These are phyloP conservation scores for Leavenworthia alabamica DNA, from an alignment of 345 rosid genomes.

Conservation along the genomic window DNA sequence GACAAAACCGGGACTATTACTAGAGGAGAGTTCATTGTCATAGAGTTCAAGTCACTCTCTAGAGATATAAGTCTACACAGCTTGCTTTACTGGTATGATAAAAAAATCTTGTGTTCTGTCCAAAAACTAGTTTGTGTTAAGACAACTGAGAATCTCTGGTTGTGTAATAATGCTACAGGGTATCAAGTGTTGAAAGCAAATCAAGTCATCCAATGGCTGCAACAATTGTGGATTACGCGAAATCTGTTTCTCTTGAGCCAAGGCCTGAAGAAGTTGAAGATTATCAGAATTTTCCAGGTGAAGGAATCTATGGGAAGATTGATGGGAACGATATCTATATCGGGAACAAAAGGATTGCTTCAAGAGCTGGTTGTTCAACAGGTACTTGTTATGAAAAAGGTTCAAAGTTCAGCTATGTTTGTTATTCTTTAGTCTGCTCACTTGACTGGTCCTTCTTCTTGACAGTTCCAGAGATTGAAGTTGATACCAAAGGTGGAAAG, in stretches of 20 bases:
- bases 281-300: slow-evolving; percentile 71
- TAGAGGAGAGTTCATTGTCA: slow-evolving; percentile 73
- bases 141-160: too few relatives aligned
- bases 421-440: slow-evolving; percentile 7
- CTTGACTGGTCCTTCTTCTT: not conserved
- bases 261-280: slow-evolving; percentile 55
- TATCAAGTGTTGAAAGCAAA: slow-evolving; percentile 87
- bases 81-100: slow-evolving; percentile 65
- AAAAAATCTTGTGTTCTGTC: not conserved
- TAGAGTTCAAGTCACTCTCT: slow-evolving; percentile 48
- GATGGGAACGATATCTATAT: slow-evolving; percentile 63
- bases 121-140: not conserved
- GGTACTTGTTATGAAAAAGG: slow-evolving; percentile 27
- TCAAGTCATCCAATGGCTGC: slow-evolving; percentile 98
- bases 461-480: slow-evolving; percentile 40
- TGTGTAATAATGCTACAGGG: slow-evolving; percentile 41
- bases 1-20: slow-evolving; percentile 96
- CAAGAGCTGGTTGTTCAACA: slow-evolving; percentile 48
- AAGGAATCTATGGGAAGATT: slow-evolving; percentile 78
- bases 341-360: slow-evolving; percentile 67
- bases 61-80: slow-evolving; percentile 39
- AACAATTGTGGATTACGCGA: slow-evolving; percentile 57
- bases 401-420: not conserved
- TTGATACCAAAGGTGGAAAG: slow-evolving; percentile 39
- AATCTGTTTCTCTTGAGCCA: slow-evolving; percentile 51